phyloP scores from a whole-genome alignment of 805 yeast genomes.

The Metschnikowia shivogae region DNA sequence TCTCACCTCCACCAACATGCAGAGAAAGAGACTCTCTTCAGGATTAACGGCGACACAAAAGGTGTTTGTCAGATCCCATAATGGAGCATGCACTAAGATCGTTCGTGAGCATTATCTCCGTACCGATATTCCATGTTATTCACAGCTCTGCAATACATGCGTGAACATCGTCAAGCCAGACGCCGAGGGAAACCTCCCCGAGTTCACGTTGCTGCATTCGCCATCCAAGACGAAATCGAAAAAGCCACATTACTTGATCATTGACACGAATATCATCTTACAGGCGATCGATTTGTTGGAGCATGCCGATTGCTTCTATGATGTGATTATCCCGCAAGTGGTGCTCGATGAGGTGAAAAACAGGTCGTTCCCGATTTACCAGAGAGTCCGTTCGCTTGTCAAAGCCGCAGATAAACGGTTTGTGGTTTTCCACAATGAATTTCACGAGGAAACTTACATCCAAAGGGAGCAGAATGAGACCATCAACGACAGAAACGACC shows the following conservation, averaged over 20 bases:
- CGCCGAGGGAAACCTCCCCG: slow-evolving; percentile 63
- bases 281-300: slow-evolving; percentile 90
- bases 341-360: slow-evolving; percentile 91
- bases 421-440: slow-evolving; percentile 91
- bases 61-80: slow-evolving; percentile 85
- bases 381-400: slow-evolving; percentile 72
- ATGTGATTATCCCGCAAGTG: slow-evolving; percentile 92
- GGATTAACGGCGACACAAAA: slow-evolving; percentile 70
- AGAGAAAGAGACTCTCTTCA: slow-evolving; percentile 34
- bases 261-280: slow-evolving; percentile 85
- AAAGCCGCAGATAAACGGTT: slow-evolving; percentile 77
- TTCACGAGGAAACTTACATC: slow-evolving; percentile 64
- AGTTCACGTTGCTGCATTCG: slow-evolving; percentile 57
- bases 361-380: slow-evolving; percentile 81
- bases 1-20: slow-evolving; percentile 11
- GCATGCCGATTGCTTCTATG: slow-evolving; percentile 68
- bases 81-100: slow-evolving; percentile 85
- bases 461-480: slow-evolving; percentile 62
- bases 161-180: slow-evolving; percentile 50
- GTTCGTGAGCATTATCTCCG: slow-evolving; percentile 93
- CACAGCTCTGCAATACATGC: slow-evolving; percentile 66
- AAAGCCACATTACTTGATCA: slow-evolving; percentile 73
- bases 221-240: slow-evolving; percentile 50
- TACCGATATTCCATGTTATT: slow-evolving; percentile 88
- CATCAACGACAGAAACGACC: slow-evolving; percentile 85